These are phyloP conservation scores for Brassica balearica DNA, from an alignment of 441 rosid genomes.

Conservation along the genomic window DNA sequence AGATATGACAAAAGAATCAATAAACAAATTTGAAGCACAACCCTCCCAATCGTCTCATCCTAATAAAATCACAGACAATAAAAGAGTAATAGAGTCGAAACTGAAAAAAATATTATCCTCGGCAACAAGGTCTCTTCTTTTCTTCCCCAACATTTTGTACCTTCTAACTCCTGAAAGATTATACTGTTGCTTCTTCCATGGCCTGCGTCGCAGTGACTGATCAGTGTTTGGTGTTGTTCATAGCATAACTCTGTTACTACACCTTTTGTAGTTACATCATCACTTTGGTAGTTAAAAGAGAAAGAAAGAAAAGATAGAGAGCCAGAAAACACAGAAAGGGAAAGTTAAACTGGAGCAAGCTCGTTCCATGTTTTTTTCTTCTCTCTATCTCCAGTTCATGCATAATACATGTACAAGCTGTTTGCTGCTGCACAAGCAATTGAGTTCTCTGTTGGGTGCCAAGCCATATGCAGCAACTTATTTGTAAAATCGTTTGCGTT, in stretches of 20 bases:
- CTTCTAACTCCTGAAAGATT: conserved; percentile 30
- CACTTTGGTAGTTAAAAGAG: conserved; percentile 43
- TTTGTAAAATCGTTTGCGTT: conserved; percentile 86
- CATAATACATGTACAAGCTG: conserved; percentile 99
- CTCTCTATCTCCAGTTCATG: conserved; percentile 46
- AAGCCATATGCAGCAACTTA: conserved; percentile 93
- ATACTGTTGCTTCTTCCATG: conserved; percentile 34
- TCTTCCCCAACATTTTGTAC: conserved; percentile 37
- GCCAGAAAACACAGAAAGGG: conserved; percentile 34
- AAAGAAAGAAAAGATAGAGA: conserved; percentile 22
- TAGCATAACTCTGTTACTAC: conserved; percentile 39
- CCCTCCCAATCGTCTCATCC: conserved; percentile 39
- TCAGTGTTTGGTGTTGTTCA: conserved; percentile 40
- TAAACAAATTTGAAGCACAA: conserved; percentile 44
- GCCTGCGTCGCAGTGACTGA: conserved; percentile 29
- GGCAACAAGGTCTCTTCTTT: conserved; percentile 17
- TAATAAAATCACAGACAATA: conserved; percentile 37
- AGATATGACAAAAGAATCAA: conserved; percentile 44
- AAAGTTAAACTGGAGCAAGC: conserved; percentile 38
- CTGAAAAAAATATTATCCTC: not conserved
- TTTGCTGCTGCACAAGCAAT: conserved; percentile 98
- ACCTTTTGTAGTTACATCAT: conserved; percentile 43
- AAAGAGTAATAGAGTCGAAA: conserved; percentile 33
- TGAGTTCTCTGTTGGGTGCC: conserved; percentile 96
- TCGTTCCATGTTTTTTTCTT: conserved; percentile 31